phyloP scores from a whole-genome alignment of 495 filamentous ascomycete genomes.

The Aspergillus leporis region DNA sequence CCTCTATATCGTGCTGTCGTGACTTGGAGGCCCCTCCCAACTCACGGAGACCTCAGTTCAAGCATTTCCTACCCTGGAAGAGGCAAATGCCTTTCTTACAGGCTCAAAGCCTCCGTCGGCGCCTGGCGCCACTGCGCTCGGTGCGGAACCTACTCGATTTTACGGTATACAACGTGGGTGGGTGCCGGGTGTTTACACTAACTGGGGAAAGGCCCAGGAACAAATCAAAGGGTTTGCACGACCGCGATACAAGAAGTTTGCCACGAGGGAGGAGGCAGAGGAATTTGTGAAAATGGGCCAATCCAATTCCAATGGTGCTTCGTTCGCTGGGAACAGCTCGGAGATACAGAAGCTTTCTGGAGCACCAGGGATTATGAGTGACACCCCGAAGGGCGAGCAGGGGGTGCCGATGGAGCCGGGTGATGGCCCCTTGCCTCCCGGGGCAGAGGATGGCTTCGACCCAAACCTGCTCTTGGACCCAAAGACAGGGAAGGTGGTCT shows the following conservation, averaged over 20 bases:
- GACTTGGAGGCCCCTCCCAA: neutral
- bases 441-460: constrained; percentile 64
- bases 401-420: constrained; percentile 54
- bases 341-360: constrained; percentile 21
- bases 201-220: constrained; percentile 76
- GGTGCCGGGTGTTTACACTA: constrained; percentile 83
- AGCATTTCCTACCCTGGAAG: constrained; percentile 72
- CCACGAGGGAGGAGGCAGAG: constrained; percentile 74
- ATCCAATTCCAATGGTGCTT: constrained; percentile 15
- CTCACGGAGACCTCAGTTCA: constrained; percentile 59
- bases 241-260: constrained; percentile 80
- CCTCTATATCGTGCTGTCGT: neutral
- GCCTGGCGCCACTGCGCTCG: constrained; percentile 20
- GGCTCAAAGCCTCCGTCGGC: constrained; percentile 50
- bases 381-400: constrained; percentile 35
- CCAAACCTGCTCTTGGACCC: constrained; percentile 56
- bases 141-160: constrained; percentile 49
- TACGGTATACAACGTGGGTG: constrained; percentile 86
- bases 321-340: constrained; percentile 29
- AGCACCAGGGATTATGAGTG: constrained; percentile 31
- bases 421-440: constrained; percentile 53
- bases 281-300: constrained; percentile 62
- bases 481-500: constrained; percentile 56
- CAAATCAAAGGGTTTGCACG: constrained; percentile 76
- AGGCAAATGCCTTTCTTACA: constrained; percentile 75